Evolutionary conservation across 192 early-diverging fungal species (phyloP), one percentile per base, ranked within the genome.

Genomic region (Backusella circina): DNA sequence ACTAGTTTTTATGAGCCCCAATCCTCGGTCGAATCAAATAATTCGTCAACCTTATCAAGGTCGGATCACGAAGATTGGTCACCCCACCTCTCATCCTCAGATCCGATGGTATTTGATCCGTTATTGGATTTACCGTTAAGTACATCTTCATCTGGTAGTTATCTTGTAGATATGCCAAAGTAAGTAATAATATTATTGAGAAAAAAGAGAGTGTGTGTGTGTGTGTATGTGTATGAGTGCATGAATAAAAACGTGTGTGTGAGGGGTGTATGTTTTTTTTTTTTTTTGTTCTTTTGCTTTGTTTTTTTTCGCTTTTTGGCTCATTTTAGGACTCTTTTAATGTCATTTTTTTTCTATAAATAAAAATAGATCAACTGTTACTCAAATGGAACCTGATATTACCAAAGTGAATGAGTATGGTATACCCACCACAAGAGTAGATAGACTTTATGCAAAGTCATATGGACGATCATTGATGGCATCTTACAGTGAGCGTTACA

Each of bases 391-490:
- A 41, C 80, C 80, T 16, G 80, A 81, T 39, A 81, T 77, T 37
- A 77, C 80, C 5, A 71, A 68, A 28, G 67, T 67, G 2, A 77
- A 75, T 26, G 65, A 67, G 7, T n/a, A 35, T 18, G 70, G 80
- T 2, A n/a, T 79, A 23, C 77, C 78, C 6, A 54, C 72, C 9
- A 73, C 64, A 41, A 50, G 44, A 36, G 84, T 83, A 9, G 84
- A 89, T 76, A 75, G 81, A 9, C 54, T 89, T 7, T 89, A 81
- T 70, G 82, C 82, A 65, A 89, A 89, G 70, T 89, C 87, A 1
- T 89, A 87, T 71, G 87, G 87, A 5, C 77, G 87, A 35, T 89
- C 87, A 18, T 67, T 89, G 28, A 89, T 89, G 87, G 87, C 77
- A 30, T 83, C 84, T 4, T 87, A 85, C 30, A 83, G 84, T 44